Evolutionary conservation across 192 early-diverging fungal genomes (phyloP).

Genomic region (Phycomyces blakesleeanus): DNA sequence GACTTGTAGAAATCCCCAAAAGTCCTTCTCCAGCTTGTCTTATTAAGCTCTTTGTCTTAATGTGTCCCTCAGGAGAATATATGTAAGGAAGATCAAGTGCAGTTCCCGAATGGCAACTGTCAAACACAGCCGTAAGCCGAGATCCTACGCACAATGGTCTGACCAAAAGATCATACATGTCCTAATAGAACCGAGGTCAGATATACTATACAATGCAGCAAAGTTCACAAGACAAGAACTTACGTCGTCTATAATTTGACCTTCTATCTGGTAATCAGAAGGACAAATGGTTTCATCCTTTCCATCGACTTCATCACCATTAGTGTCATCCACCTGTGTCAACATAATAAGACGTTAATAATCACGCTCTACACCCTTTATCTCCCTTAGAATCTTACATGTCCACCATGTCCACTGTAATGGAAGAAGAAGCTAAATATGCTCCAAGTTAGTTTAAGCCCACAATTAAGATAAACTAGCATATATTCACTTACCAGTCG

Average conservation of each 20-base stretch:
- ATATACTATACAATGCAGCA: background rate
- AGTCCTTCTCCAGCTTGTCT: conserved; percentile 43
- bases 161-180: conserved; percentile 74
- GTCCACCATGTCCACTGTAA: conserved; percentile 76
- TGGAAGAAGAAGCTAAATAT: conserved; percentile 75
- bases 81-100: conserved; percentile 77
- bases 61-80: conserved; percentile 63
- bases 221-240: background rate
- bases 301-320: conserved; percentile 79
- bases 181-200: background rate
- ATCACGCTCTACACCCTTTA: no score
- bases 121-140: conserved; percentile 79
- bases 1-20: conserved; percentile 41
- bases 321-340: conserved; percentile 32
- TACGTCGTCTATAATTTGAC: conserved; percentile 69
- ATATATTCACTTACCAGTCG: conserved; percentile 52
- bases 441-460: no score
- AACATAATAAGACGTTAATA: no score
- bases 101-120: conserved; percentile 84
- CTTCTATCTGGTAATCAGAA: conserved; percentile 46
- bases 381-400: conserved; percentile 22
- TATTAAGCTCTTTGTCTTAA: conserved; percentile 48
- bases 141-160: conserved; percentile 57
- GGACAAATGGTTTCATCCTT: conserved; percentile 80
- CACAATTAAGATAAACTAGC: background rate